A percentile compares a stretch with the other conserved stretches of the same genome.
Evolutionary conservation across 2,329 filamentous ascomycete genomes (phyloP).

Genomic region (Sarocladiaceae sp.): DNA sequence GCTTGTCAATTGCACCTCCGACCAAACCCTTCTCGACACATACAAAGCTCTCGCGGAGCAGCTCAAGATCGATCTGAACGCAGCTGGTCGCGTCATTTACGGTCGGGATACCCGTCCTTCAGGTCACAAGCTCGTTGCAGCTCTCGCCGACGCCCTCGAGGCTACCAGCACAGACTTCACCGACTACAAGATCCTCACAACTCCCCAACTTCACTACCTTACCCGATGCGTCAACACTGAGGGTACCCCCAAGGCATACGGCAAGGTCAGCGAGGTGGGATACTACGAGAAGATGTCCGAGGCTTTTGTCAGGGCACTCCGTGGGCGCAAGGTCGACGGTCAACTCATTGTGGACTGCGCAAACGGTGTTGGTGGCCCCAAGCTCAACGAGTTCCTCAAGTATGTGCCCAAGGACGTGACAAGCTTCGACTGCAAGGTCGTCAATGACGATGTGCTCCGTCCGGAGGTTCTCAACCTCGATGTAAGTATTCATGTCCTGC

Average conservation of each 20-base stretch:
- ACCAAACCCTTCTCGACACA: constrained; percentile 69
- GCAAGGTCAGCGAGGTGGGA: constrained; percentile 80
- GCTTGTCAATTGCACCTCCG: constrained; percentile 78
- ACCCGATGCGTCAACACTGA: constrained; percentile 93
- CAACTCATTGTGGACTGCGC: constrained; percentile 86
- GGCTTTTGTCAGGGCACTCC: constrained; percentile 81
- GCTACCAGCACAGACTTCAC: constrained; percentile 69
- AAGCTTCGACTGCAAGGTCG: constrained; percentile 74
- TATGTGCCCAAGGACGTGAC: constrained; percentile 67
- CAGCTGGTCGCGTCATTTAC: constrained; percentile 77
- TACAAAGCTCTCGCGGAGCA: constrained; percentile 73
- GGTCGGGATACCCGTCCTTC: constrained; percentile 92
- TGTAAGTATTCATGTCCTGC: constrained; percentile 41
- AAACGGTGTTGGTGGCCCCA: constrained; percentile 93
- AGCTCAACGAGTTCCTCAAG: constrained; percentile 82
- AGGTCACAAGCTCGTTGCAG: constrained; percentile 74
- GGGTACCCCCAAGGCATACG: constrained; percentile 81
- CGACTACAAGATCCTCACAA: constrained; percentile 90
- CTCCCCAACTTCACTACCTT: constrained; percentile 96
- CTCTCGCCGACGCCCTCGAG: constrained; percentile 74
- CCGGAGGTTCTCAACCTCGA: constrained; percentile 87
- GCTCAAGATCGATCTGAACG: constrained; percentile 68
- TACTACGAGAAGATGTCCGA: constrained; percentile 91
- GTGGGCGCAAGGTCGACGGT: constrained; percentile 69
- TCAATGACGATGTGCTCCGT: constrained; percentile 90